phyloP scores from a whole-genome alignment of 2,329 filamentous ascomycete species.

The Diaporthe ilicicola region DNA sequence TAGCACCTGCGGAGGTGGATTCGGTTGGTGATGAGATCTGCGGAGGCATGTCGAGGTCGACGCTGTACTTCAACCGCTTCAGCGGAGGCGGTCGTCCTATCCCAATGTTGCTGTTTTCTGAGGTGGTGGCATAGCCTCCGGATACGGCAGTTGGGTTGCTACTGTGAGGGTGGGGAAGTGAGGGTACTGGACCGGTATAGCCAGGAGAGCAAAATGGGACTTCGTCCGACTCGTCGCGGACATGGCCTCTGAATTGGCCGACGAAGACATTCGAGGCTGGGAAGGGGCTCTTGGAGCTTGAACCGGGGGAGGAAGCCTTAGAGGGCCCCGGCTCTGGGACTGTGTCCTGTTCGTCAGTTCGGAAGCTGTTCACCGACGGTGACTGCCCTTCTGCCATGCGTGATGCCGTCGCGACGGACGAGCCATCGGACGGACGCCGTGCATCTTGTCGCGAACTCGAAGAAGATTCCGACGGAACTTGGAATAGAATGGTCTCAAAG shows the following conservation, averaged over 20 bases:
- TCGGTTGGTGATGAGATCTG: constrained; percentile 28
- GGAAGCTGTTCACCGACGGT: constrained; percentile 16
- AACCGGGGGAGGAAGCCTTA: not conserved
- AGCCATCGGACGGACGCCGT: constrained; percentile 37
- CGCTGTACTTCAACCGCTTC: constrained; percentile 33
- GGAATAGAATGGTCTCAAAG: constrained; percentile 42
- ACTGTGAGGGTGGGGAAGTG: constrained; percentile 13
- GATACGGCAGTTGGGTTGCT: not conserved
- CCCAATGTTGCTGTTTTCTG: constrained; percentile 1
- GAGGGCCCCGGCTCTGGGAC: constrained; percentile 13
- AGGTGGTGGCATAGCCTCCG: not conserved
- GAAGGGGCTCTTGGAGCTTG: constrained; percentile 6
- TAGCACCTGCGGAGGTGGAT: constrained; percentile 15
- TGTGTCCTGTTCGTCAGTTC: not conserved
- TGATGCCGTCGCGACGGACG: constrained; percentile 34
- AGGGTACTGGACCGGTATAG: constrained; percentile 15
- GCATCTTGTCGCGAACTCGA: constrained; percentile 25
- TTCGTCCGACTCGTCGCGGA: constrained; percentile 6
- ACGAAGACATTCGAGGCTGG: constrained; percentile 21
- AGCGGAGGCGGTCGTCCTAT: constrained; percentile 23
- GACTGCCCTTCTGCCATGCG: constrained; percentile 19
- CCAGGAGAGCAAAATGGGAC: constrained; percentile 20
- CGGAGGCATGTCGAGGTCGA: constrained; percentile 27
- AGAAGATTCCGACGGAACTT: constrained; percentile 36
- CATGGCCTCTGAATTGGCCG: not conserved